These are phyloP conservation scores for Taphrina populina DNA, from an alignment of 1,139 yeast species.

Conservation along the genomic window DNA sequence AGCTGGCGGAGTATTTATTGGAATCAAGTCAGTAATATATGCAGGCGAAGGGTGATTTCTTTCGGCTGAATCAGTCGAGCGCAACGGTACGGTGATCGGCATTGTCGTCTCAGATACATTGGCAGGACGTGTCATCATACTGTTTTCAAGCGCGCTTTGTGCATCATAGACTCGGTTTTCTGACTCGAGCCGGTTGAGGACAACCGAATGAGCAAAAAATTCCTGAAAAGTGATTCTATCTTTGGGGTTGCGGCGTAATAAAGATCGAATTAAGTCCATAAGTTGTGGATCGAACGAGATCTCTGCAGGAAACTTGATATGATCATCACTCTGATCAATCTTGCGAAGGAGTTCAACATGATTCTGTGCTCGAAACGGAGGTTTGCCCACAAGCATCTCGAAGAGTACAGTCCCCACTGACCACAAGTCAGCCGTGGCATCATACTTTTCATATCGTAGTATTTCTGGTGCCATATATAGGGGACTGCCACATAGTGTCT, in stretches of 20 bases:
- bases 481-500: slow-evolving; percentile 95
- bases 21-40: slow-evolving; percentile 31
- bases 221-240: slow-evolving; percentile 86
- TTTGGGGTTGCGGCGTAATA: slow-evolving; percentile 78
- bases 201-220: slow-evolving; percentile 55
- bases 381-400: slow-evolving; percentile 92
- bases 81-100: slow-evolving; percentile 8
- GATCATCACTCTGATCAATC: slow-evolving; percentile 78
- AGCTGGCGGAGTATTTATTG: slow-evolving; percentile 24
- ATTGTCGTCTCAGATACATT: background rate
- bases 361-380: slow-evolving; percentile 91
- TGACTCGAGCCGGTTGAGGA: background rate
- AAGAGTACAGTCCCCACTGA: slow-evolving; percentile 94
- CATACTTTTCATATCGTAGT: slow-evolving; percentile 86
- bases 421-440: slow-evolving; percentile 97
- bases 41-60: slow-evolving; percentile 44
- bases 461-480: slow-evolving; percentile 98
- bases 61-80: background rate
- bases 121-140: slow-evolving; percentile 21
- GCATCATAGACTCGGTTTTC: background rate
- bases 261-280: slow-evolving; percentile 65
- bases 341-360: slow-evolving; percentile 83
- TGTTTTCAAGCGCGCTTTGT: slow-evolving; percentile 1
- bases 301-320: slow-evolving; percentile 67
- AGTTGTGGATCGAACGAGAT: slow-evolving; percentile 58